A percentile compares a stretch with the other conserved stretches of the same genome.
Evolutionary conservation across 176 grass and related monocot species (phyloP).

Genomic region (Cenchrus fungigraminus): DNA sequence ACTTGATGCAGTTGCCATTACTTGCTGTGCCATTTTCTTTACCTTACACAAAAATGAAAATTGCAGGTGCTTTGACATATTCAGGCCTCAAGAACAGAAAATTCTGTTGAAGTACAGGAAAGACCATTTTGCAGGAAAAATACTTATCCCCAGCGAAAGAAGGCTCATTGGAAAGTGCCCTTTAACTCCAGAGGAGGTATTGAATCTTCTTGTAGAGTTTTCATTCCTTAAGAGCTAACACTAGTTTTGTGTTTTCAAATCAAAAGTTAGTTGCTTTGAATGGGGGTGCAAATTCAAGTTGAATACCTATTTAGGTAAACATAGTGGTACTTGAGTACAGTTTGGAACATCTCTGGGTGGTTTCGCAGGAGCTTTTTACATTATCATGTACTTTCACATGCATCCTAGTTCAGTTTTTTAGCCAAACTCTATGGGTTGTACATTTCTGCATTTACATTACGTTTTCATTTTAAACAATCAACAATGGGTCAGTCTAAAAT

Average conservation of each 20-base stretch:
- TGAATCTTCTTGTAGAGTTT: slow-evolving; percentile 25
- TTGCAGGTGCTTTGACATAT: slow-evolving; percentile 93
- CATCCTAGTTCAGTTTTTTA: slow-evolving; percentile 2
- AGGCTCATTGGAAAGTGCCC: slow-evolving; percentile 90
- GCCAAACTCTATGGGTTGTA: not conserved
- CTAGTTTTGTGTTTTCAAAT: slow-evolving; percentile 13
- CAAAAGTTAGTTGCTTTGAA: not conserved
- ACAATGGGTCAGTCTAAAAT: not conserved
- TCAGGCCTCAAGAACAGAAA: slow-evolving; percentile 79
- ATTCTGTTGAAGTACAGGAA: slow-evolving; percentile 84
- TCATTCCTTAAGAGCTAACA: slow-evolving; percentile 10
- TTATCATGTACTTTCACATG: not conserved
- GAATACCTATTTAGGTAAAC: not conserved
- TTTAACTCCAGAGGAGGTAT: slow-evolving; percentile 99
- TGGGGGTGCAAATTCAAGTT: not conserved
- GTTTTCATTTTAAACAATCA: not conserved
- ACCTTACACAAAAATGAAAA: slow-evolving; percentile 33
- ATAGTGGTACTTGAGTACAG: not conserved
- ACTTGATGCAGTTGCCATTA: slow-evolving; percentile 10
- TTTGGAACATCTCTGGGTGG: not conserved
- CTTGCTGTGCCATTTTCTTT: slow-evolving; percentile 20
- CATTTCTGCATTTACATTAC: not conserved
- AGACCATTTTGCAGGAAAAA: slow-evolving; percentile 77
- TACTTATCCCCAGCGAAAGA: slow-evolving; percentile 74
- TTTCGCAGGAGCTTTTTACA: not conserved